These are phyloP conservation scores for Lumnitzera racemosa DNA, from an alignment of 345 rosid genomes.

Conservation along the genomic window DNA sequence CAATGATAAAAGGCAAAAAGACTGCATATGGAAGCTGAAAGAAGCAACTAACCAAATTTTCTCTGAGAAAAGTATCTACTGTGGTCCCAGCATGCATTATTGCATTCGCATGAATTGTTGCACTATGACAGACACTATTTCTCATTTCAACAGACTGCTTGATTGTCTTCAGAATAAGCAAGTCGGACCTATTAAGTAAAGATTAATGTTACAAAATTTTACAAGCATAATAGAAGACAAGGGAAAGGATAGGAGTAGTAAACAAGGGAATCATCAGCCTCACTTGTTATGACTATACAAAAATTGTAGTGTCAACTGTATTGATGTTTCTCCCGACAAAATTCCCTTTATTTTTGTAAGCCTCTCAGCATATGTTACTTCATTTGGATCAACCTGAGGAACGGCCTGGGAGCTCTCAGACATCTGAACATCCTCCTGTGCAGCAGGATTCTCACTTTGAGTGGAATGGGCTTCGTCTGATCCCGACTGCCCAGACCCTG, in stretches of 20 bases:
- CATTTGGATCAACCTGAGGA: conserved; percentile 52
- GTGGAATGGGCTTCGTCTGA: conserved; percentile 32
- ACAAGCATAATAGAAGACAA: background rate
- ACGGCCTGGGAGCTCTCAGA: conserved; percentile 51
- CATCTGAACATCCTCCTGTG: conserved; percentile 73
- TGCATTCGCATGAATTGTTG: conserved; percentile 96
- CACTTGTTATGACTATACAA: conserved; percentile 93
- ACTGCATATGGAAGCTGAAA: background rate
- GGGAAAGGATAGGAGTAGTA: background rate
- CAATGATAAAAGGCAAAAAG: too few species aligned
- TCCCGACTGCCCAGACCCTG: conserved; percentile 46
- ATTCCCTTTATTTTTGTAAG: conserved; percentile 77
- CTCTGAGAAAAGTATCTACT: conserved; percentile 96
- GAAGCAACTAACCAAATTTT: conserved; percentile 57
- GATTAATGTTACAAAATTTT: conserved; percentile 4
- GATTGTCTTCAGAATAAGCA: conserved; percentile 85
- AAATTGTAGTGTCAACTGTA: conserved; percentile 87
- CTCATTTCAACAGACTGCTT: conserved; percentile 99
- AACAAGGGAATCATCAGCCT: conserved; percentile 8
- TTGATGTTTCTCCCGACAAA: conserved; percentile 94
- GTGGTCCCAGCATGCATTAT: conserved; percentile 99
- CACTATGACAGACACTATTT: conserved; percentile 98
- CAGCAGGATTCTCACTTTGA: conserved; percentile 47
- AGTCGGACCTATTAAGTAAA: conserved; percentile 68
- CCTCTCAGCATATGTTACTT: conserved; percentile 68